Percentiles rank a stretch among this genome's conserved stretches.
Evolutionary conservation across 2,329 filamentous ascomycete species (phyloP).

Genomic region (Aurifilum marmelostoma): DNA sequence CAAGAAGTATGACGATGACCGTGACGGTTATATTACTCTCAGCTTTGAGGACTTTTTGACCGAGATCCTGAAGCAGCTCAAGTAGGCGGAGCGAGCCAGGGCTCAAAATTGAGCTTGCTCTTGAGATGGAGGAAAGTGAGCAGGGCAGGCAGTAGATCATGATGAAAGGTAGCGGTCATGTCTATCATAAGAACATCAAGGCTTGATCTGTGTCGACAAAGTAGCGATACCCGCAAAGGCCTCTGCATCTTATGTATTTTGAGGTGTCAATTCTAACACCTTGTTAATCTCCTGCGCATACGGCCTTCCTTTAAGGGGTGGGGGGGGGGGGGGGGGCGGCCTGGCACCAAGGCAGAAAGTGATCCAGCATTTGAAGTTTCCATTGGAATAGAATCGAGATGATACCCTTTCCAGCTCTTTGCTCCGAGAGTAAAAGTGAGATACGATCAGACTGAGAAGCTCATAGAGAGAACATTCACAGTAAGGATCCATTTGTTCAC

Average conservation of each 20-base stretch:
- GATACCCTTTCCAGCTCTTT: not conserved
- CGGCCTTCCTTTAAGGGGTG: not conserved
- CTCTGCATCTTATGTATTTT: not conserved
- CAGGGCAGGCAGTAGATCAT: not conserved
- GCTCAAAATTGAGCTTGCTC: too few relatives aligned
- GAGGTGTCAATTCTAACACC: not conserved
- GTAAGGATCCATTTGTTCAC: not conserved
- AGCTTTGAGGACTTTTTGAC: slow-evolving; percentile 82
- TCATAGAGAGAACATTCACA: too few relatives aligned
- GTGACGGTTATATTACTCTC: slow-evolving; percentile 87
- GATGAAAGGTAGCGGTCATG: not conserved
- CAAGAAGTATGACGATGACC: slow-evolving; percentile 97
- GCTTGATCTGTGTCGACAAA: not conserved
- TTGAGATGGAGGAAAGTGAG: not conserved
- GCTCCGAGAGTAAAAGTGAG: not conserved
- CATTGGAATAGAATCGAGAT: not conserved
- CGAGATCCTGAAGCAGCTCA: slow-evolving; percentile 66
- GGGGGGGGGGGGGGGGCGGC: too few relatives aligned
- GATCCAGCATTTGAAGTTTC: not conserved
- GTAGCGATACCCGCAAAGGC: not conserved
- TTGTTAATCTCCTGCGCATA: not conserved
- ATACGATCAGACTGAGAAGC: too few relatives aligned
- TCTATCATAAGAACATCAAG: not conserved
- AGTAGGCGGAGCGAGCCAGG: slow-evolving; percentile 42
- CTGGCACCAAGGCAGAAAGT: not conserved